phyloP scores from a whole-genome alignment of 805 yeast genomes.

The Starmera caribaea region DNA sequence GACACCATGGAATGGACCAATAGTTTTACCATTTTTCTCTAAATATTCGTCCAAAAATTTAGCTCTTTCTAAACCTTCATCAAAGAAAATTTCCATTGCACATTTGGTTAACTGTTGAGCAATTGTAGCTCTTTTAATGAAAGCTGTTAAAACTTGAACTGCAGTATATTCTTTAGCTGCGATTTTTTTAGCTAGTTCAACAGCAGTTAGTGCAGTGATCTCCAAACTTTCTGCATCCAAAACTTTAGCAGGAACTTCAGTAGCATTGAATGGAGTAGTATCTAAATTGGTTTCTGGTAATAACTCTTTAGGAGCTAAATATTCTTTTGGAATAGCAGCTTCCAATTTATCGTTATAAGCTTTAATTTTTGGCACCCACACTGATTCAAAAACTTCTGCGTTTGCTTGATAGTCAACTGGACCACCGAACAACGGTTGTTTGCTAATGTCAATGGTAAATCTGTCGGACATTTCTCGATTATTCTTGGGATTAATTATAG shows the following conservation, averaged over 20 bases:
- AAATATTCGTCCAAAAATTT: conserved; percentile 44
- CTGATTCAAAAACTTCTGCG: conserved; percentile 38
- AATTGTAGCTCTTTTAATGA: conserved; percentile 37
- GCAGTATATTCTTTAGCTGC: conserved; percentile 11
- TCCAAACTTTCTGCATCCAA: conserved; percentile 9
- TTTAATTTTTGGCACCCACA: conserved; percentile 34
- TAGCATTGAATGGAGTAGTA: conserved; percentile 13
- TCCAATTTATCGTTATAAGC: not conserved
- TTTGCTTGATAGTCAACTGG: not conserved
- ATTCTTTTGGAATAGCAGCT: not conserved
- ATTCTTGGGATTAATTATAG: too few relatives aligned
- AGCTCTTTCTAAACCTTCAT: conserved; percentile 50
- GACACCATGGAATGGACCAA: conserved; percentile 63
- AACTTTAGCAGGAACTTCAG: conserved; percentile 11
- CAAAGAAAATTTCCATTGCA: conserved; percentile 50
- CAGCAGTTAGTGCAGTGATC: conserved; percentile 14
- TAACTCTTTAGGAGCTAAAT: conserved; percentile 22
- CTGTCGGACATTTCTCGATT: not conserved
- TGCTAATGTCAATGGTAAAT: not conserved
- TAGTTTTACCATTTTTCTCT: conserved; percentile 35
- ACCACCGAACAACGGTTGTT: not conserved
- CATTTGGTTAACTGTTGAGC: conserved; percentile 55
- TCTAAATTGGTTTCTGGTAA: not conserved
- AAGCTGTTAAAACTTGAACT: conserved; percentile 8
- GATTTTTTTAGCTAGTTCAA: conserved; percentile 10